Evolutionary conservation across 2,329 filamentous ascomycete species (phyloP).

Genomic region (Curvularia sp.): DNA sequence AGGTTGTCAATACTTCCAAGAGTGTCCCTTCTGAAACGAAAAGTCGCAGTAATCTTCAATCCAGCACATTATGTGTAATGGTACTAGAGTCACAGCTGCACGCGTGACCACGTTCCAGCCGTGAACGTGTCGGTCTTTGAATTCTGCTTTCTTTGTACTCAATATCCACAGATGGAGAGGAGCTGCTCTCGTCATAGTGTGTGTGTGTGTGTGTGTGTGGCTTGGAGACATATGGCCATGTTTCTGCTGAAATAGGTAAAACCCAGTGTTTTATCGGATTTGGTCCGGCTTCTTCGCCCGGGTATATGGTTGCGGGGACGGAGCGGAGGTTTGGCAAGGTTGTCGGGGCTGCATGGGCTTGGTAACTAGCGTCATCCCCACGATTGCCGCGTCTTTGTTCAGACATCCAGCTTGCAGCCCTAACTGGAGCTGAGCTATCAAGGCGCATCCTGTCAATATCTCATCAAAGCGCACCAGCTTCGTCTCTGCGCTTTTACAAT

Average conservation of each 20-base stretch:
- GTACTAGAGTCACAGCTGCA: background rate
- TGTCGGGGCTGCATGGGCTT: slow-evolving; percentile 5
- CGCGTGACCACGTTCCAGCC: background rate
- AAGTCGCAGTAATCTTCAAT: background rate
- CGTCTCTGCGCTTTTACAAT: background rate
- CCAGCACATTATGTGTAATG: too few species aligned
- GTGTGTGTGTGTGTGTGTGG: too few species aligned
- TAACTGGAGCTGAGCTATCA: slow-evolving; percentile 4
- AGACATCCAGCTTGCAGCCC: slow-evolving; percentile 17
- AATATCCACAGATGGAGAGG: too few species aligned
- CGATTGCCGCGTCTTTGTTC: slow-evolving; percentile 1
- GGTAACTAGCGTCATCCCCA: slow-evolving; percentile 21
- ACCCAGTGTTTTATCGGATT: background rate
- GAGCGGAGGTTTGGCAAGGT: slow-evolving; percentile 10
- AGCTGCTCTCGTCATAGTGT: background rate
- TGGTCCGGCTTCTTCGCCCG: background rate
- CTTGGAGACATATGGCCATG: background rate
- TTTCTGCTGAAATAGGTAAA: background rate
- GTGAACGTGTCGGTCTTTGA: background rate
- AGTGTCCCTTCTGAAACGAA: background rate
- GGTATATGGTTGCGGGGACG: slow-evolving; percentile 5
- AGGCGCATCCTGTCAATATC: slow-evolving; percentile 1
- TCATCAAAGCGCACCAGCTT: background rate
- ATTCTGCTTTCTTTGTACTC: background rate
- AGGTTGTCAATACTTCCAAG: background rate